A percentile compares a stretch with the other conserved stretches of the same genome.
These are phyloP conservation scores for Diatrype stigma DNA, from an alignment of 2,329 filamentous ascomycete genomes.

Conservation along the genomic window DNA sequence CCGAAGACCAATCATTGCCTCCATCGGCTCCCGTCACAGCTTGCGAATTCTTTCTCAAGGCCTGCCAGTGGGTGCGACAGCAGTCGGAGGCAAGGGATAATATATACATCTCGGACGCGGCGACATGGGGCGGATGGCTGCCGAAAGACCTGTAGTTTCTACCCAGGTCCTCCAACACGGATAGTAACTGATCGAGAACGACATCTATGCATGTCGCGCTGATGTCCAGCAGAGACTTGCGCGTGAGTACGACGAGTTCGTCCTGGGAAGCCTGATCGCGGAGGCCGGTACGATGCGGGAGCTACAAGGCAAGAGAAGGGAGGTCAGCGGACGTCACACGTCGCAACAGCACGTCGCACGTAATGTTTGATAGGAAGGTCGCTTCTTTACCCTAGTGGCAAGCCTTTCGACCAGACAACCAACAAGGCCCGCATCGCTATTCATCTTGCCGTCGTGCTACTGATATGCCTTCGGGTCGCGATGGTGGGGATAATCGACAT, in stretches of 20 bases:
- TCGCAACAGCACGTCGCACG: not conserved
- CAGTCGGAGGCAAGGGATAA: slow-evolving; percentile 61
- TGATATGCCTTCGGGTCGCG: slow-evolving; percentile 27
- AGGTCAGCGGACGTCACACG: not conserved
- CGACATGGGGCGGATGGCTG: slow-evolving; percentile 54
- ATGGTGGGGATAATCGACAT: slow-evolving; percentile 27
- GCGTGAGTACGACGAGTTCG: slow-evolving; percentile 57
- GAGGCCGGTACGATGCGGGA: slow-evolving; percentile 60
- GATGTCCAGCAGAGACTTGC: slow-evolving; percentile 57
- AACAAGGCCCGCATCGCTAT: slow-evolving; percentile 56
- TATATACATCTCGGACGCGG: slow-evolving; percentile 63
- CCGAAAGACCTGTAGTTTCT: slow-evolving; percentile 49
- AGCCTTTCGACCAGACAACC: slow-evolving; percentile 60
- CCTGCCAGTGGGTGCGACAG: slow-evolving; percentile 57
- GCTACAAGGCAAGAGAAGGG: slow-evolving; percentile 33
- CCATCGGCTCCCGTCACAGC: slow-evolving; percentile 1
- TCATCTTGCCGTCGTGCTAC: slow-evolving; percentile 40
- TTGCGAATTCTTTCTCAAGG: slow-evolving; percentile 23
- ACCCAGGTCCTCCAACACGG: slow-evolving; percentile 54
- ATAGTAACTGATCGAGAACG: slow-evolving; percentile 54
- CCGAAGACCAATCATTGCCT: slow-evolving; percentile 1
- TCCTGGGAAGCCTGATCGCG: slow-evolving; percentile 56
- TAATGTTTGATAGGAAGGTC: not conserved
- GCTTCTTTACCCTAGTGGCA: slow-evolving; percentile 50
- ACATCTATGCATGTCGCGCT: slow-evolving; percentile 49